Evolutionary conservation across 2,329 filamentous ascomycete genomes (phyloP).

Genomic region (Coniochaeta pulveracea): DNA sequence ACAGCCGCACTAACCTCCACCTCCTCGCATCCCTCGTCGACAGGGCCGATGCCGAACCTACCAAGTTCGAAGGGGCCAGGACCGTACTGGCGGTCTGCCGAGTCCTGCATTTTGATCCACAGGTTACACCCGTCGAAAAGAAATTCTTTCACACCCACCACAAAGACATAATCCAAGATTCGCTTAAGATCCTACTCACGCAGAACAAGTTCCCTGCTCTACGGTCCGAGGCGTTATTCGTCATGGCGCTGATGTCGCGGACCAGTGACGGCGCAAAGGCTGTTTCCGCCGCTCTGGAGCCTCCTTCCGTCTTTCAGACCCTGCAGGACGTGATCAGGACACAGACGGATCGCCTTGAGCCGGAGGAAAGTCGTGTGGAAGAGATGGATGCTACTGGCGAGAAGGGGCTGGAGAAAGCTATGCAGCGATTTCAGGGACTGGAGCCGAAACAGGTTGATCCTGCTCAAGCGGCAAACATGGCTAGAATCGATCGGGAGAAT

Average conservation of each 20-base stretch:
- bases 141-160: slow-evolving; percentile 35
- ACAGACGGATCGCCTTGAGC: not conserved
- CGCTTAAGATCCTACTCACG: slow-evolving; percentile 39
- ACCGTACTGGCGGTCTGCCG: slow-evolving; percentile 41
- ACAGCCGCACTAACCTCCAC: slow-evolving; percentile 24
- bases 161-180: slow-evolving; percentile 21
- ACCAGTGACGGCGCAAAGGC: slow-evolving; percentile 34
- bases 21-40: slow-evolving; percentile 27
- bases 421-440: slow-evolving; percentile 24
- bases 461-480: slow-evolving; percentile 30
- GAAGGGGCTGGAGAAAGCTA: not conserved
- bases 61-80: slow-evolving; percentile 47
- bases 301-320: slow-evolving; percentile 28
- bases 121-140: slow-evolving; percentile 11
- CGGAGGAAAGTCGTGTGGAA: slow-evolving; percentile 6
- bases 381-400: not conserved
- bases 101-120: slow-evolving; percentile 34
- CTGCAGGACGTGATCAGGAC: slow-evolving; percentile 40
- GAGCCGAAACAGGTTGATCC: slow-evolving; percentile 36
- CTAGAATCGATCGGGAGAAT: slow-evolving; percentile 47
- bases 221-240: slow-evolving; percentile 50
- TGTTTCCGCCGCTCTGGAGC: slow-evolving; percentile 29
- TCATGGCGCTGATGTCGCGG: slow-evolving; percentile 48
- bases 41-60: slow-evolving; percentile 39
- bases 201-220: slow-evolving; percentile 49